Conservation (phyloP, 164 flowering plant species). For the Magnolia sinica region DNA sequence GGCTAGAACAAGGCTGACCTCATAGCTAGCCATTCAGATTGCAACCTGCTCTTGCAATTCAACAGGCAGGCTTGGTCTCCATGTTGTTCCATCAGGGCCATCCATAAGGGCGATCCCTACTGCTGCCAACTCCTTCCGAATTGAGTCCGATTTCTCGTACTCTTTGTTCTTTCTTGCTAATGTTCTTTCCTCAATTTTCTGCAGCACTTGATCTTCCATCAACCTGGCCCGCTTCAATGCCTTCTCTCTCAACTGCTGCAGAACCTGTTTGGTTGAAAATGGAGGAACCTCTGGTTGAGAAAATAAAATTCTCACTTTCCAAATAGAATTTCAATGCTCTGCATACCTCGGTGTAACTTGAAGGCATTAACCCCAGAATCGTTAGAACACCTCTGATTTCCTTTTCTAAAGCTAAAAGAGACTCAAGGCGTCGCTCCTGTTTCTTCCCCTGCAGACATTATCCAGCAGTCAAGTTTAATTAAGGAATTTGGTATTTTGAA, state of each 20-base stretch:
- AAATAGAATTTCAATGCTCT: not conserved
- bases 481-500: not conserved
- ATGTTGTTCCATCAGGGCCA: slow-evolving; percentile 74
- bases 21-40: not conserved
- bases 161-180: slow-evolving; percentile 72
- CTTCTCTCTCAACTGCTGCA: slow-evolving; percentile 69
- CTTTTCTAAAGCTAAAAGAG: slow-evolving; percentile 69
- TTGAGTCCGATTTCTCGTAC: slow-evolving; percentile 74
- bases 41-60: slow-evolving; percentile 48
- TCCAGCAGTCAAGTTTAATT: not conserved
- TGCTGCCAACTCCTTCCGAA: slow-evolving; percentile 70
- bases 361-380: slow-evolving; percentile 75
- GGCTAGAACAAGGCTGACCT: too few species aligned
- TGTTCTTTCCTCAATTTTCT: slow-evolving; percentile 68
- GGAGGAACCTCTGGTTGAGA: not conserved
- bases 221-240: slow-evolving; percentile 76
- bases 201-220: slow-evolving; percentile 64
- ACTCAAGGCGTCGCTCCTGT: slow-evolving; percentile 60
- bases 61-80: slow-evolving; percentile 92
- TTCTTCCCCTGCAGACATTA: slow-evolving; percentile 69
- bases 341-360: slow-evolving; percentile 73
- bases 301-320: not conserved
- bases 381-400: slow-evolving; percentile 47
- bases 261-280: slow-evolving; percentile 39
- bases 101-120: slow-evolving; percentile 93